Evolutionary conservation across 2,329 filamentous ascomycete species (phyloP), one percentile per base, ranked within the genome.

Genomic region (Colletotrichum costaricense): DNA sequence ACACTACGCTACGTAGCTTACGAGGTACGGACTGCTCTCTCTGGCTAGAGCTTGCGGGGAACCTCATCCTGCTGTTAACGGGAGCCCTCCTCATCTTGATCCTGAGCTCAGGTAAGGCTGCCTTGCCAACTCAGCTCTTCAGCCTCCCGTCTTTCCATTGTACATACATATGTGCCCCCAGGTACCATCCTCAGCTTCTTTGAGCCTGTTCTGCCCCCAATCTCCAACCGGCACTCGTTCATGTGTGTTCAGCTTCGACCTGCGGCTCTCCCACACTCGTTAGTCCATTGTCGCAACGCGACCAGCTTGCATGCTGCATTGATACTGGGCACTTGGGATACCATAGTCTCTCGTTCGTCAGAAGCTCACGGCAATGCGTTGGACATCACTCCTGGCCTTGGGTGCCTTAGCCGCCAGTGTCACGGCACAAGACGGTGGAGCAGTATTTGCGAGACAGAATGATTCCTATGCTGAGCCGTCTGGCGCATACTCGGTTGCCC

Each of bases 131-230:
- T 64, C 63, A 68, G 72, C 63, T 68, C 52, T 73, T 73, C 57
- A 64, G 68, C 69, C 69, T 74, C 63, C 28, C 49, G 14, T 60
- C 49, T 59, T 24, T 38, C 52, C 33, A 72, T 64, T 22, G 55
- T 73, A 66, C 71, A 66, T 74, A 72, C 68, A 72, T 74, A 74
- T 74, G 72, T 54, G 58, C 35, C 59, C 58, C 63, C 28, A 54
- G 58, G 52, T 73, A 74, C 72, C 68, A 72, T 52, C 22, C 28
- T n/a, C 16, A 46, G 6, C 63, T 58, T n/a, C 16, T 67, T 52
- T 38, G 67, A 67, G 56, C 57, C 62, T 64, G 57, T 54, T 46
- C 63, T 72, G 68, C 68, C 58, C 72, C 68, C 63, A 65, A 52
- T 54, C 56, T 52, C 59, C 33, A 24, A 35, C 63, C 24, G 42